Conservation (phyloP, 2,329 filamentous ascomycete genomes). For the Davidsoniella australis region DNA sequence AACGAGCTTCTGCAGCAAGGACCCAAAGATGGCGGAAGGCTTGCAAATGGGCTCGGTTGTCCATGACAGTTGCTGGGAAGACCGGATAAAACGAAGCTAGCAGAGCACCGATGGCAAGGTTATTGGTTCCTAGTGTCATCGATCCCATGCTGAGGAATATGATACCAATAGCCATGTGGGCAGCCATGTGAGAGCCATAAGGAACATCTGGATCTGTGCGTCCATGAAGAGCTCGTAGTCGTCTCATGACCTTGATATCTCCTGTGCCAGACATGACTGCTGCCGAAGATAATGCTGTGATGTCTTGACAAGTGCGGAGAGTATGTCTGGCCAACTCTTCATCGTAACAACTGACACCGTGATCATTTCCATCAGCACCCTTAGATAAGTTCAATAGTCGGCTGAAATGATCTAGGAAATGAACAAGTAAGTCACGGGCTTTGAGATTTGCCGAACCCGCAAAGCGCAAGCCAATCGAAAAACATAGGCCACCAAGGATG, state of each 20-base stretch:
- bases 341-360: conserved; percentile 45
- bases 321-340: conserved; percentile 68
- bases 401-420: conserved; percentile 76
- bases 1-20: conserved; percentile 74
- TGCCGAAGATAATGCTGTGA: conserved; percentile 64
- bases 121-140: conserved; percentile 75
- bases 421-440: conserved; percentile 66
- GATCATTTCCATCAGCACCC: conserved; percentile 16
- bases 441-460: conserved; percentile 52
- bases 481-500: conserved; percentile 77
- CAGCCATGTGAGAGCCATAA: conserved; percentile 85
- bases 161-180: conserved; percentile 78
- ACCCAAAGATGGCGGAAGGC: conserved; percentile 97
- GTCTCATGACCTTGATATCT: conserved; percentile 68
- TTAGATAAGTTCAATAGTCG: conserved; percentile 47
- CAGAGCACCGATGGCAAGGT: conserved; percentile 70
- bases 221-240: conserved; percentile 74
- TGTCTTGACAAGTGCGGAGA: conserved; percentile 78
- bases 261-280: conserved; percentile 94
- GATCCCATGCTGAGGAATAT: conserved; percentile 88
- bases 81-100: conserved; percentile 88
- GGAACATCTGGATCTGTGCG: conserved; percentile 68
- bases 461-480: conserved; percentile 56
- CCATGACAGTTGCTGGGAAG: conserved; percentile 74
- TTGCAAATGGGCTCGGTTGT: conserved; percentile 88